These are phyloP conservation scores for Emericellopsis cladophorae DNA, from an alignment of 2,329 filamentous ascomycete genomes.

Conservation along the genomic window DNA sequence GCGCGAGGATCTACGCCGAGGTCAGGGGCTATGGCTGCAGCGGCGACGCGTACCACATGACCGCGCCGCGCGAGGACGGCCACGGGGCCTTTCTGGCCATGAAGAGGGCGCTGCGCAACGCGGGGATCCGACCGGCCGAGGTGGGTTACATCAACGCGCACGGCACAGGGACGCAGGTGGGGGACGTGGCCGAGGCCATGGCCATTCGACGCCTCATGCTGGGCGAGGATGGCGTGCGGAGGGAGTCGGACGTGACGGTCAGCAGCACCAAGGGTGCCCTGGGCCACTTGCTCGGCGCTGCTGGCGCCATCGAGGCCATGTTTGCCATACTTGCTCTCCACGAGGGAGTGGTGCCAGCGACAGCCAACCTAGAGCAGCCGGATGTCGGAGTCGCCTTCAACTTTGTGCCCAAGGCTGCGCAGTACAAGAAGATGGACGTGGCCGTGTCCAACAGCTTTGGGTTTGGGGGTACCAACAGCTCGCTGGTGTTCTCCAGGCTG, in stretches of 20 bases:
- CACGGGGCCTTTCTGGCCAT: constrained; percentile 74
- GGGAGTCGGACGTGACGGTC: constrained; percentile 57
- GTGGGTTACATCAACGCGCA: constrained; percentile 95
- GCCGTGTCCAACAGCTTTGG: constrained; percentile 93
- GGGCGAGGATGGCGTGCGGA: constrained; percentile 52
- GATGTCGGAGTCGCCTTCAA: constrained; percentile 67
- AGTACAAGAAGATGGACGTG: constrained; percentile 57
- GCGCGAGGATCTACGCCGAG: constrained; percentile 79
- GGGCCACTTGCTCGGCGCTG: constrained; percentile 82
- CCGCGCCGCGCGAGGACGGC: constrained; percentile 73
- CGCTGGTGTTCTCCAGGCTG: constrained; percentile 56
- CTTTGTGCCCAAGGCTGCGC: constrained; percentile 62
- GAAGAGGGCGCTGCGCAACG: constrained; percentile 67
- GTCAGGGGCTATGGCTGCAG: constrained; percentile 81
- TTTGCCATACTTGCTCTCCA: constrained; percentile 71
- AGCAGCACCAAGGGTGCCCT: constrained; percentile 92
- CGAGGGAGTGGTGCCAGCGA: constrained; percentile 73
- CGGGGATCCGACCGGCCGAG: constrained; percentile 50
- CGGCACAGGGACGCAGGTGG: constrained; percentile 76
- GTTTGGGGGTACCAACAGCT: constrained; percentile 93
- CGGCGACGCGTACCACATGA: constrained; percentile 88
- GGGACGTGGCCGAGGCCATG: constrained; percentile 76
- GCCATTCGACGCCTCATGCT: constrained; percentile 72
- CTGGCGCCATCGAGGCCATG: constrained; percentile 80
- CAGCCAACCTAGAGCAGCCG: constrained; percentile 63